Conservation (phyloP, 2,329 filamentous ascomycete species). For the Monilinia laxa region DNA sequence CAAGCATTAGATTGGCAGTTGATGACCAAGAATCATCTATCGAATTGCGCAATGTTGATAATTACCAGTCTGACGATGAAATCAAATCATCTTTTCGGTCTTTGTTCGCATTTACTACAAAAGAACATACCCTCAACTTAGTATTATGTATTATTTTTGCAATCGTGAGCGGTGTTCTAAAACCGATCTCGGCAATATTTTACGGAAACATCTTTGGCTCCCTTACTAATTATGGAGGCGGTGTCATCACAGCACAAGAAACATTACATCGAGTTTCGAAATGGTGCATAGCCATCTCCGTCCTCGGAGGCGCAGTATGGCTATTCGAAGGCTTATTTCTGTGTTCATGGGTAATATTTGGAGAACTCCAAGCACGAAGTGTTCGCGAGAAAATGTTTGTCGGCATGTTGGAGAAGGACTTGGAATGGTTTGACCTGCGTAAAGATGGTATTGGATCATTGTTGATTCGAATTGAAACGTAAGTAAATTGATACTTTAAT, state of each 20-base stretch:
- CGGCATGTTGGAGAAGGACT: conserved; percentile 67
- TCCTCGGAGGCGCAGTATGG: conserved; percentile 65
- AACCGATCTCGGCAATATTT: conserved; percentile 66
- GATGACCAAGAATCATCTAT: conserved; percentile 11
- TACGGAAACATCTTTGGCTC: conserved; percentile 73
- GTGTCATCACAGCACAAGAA: conserved; percentile 48
- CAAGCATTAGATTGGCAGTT: conserved; percentile 1
- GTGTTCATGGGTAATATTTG: conserved; percentile 71
- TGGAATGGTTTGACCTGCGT: conserved; percentile 78
- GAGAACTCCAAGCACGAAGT: conserved; percentile 72
- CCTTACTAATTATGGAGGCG: conserved; percentile 65
- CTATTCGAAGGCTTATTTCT: conserved; percentile 66
- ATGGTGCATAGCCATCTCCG: conserved; percentile 62
- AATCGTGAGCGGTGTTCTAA: conserved; percentile 58
- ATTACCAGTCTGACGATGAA: conserved; percentile 8
- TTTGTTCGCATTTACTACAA: conserved; percentile 72
- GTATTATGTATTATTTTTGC: conserved; percentile 56
- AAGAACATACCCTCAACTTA: conserved; percentile 56
- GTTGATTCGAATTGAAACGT: conserved; percentile 72
- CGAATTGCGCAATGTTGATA: conserved; percentile 11
- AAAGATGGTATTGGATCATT: conserved; percentile 71
- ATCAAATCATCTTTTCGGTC: conserved; percentile 35
- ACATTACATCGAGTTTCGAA: conserved; percentile 57
- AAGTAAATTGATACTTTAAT: conserved; percentile 39
- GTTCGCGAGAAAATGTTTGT: conserved; percentile 65